Evolutionary conservation across 1,284 basidiomycete species (phyloP).

Genomic region (Trichosporon inkin): DNA sequence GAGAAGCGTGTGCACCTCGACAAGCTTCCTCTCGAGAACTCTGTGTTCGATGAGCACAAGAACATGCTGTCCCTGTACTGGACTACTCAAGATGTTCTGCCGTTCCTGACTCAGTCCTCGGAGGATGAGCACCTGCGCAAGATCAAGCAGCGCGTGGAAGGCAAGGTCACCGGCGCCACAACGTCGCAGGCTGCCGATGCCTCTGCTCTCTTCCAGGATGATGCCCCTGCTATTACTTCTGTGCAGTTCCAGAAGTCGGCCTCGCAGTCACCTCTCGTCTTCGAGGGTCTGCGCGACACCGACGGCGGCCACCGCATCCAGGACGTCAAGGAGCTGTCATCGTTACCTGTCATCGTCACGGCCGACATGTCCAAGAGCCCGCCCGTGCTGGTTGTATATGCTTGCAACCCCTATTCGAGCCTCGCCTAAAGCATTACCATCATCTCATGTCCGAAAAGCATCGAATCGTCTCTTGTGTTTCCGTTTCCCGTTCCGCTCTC

Average conservation of each 20-base stretch:
- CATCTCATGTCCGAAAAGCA: neutral
- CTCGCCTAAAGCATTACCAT: neutral
- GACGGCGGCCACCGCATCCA: conserved; percentile 80
- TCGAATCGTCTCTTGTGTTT: neutral
- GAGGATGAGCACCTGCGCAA: conserved; percentile 91
- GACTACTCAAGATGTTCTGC: conserved; percentile 86
- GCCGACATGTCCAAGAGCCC: conserved; percentile 90
- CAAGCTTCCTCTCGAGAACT: conserved; percentile 97
- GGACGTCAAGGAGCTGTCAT: conserved; percentile 84
- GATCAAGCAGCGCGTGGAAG: conserved; percentile 80
- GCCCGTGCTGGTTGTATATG: conserved; percentile 71
- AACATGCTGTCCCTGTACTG: conserved; percentile 68
- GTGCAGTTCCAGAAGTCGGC: conserved; percentile 73
- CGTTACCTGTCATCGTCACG: conserved; percentile 85
- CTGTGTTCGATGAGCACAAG: conserved; percentile 87
- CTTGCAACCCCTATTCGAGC: conserved; percentile 31
- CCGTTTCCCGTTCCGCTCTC: neutral
- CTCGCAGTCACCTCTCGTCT: conserved; percentile 62
- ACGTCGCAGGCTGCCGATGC: conserved; percentile 73
- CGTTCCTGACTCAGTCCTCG: conserved; percentile 80
- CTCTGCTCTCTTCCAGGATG: conserved; percentile 80
- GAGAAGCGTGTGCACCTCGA: conserved; percentile 98
- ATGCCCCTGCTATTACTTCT: conserved; percentile 58
- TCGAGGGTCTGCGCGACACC: conserved; percentile 70
- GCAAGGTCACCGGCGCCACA: conserved; percentile 61